Evolutionary conservation across 306 rosid species (phyloP), one percentile per base, ranked within the genome.

Genomic region (Gillenia trifoliata): DNA sequence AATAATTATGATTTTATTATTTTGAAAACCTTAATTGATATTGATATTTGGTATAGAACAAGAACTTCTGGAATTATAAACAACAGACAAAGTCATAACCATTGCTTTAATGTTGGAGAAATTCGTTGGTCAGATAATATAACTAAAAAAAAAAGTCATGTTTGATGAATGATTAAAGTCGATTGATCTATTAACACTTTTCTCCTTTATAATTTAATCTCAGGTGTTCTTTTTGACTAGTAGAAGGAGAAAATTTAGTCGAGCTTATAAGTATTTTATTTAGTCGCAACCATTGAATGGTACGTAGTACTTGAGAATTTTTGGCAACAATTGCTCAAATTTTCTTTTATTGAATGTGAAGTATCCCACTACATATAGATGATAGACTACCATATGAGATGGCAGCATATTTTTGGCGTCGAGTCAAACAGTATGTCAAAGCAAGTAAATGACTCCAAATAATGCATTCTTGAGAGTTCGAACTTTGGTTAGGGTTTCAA

Each of bases 131-230:
- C 86, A 79, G 76, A 72, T 68, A n/a, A n/a, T 59, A n/a, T 13
- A 36, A 69, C 30, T n/a, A 74, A 49, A 29, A 62, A 36, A 55
- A 68, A 82, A 83, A 77, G 81, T 72, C 66, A 81, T 75, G 77
- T 79, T 81, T 69, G 71, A 80, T 79, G 83, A 84, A 87, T 87
- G 86, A 87, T 89, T 85, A 89, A 87, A 85, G 89, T 85, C 73
- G 68, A 72, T 50, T 45, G 20, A 78, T 83, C 72, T 77, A 38
- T 8, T 8, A 72, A 68, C 59, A 65, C 78, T 78, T 82, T 84
- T 8, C 16, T 56, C 65, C 13, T 81, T 76, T 66, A 71, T 52
- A 49, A 68, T 72, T 20, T 77, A 23, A 79, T 71, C 82, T 78
- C 79, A 84, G 83, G 54, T 72, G 69, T 75, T 82, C 71, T 74